Evolutionary conservation across 1,139 yeast species (phyloP), one percentile per base, ranked within the genome.

Genomic region (Pichia sp.): DNA sequence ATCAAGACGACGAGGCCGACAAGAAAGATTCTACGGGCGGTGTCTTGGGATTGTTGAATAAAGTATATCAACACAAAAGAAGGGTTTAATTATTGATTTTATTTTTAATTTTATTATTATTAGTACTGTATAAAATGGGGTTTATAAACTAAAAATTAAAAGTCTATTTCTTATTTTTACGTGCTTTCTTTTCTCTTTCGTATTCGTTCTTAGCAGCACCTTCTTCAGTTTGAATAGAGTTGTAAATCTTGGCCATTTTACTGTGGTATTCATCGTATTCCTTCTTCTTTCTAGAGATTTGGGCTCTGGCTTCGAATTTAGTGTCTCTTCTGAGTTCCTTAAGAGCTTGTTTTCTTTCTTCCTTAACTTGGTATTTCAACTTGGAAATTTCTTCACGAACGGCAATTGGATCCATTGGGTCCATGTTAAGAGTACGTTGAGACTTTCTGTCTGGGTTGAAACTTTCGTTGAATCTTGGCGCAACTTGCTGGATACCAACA

Each of bases 391-490:
- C 98, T 58, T 84, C 88, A 66, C 95, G 79, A 52, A 85, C 83
- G 56, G 82, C 75, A 65, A 91, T 86, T 47, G 85, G 78, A 65
- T 91, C 97, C 66, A 90, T 87, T 14, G 96, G 86, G 38, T 52
- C 54, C 46, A 47, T 43, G 42, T 46, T 40, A 35, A 43, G 37
- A 7, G 53, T 39, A 34, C 46, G 47, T 5, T 42, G 37, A 17
- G 45, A 41, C 69, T 87, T 89, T 79, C 84, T 87, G 63, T 89
- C 97, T 51, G 97, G 96, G 70, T 90, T 91, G 77, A 85, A 94
- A 72, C 90, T 89, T 62, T 89, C 98, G 68, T 91, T 98, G 63
- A 86, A 94, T 68, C 87, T 85, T 55, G 99, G 99, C 38, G 91
- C 85, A 62, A 76, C 78, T 1, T 96, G 79, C 42, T 93, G 85